phyloP scores from a whole-genome alignment of 2,329 filamentous ascomycete species.

The Eutypella sp. region DNA sequence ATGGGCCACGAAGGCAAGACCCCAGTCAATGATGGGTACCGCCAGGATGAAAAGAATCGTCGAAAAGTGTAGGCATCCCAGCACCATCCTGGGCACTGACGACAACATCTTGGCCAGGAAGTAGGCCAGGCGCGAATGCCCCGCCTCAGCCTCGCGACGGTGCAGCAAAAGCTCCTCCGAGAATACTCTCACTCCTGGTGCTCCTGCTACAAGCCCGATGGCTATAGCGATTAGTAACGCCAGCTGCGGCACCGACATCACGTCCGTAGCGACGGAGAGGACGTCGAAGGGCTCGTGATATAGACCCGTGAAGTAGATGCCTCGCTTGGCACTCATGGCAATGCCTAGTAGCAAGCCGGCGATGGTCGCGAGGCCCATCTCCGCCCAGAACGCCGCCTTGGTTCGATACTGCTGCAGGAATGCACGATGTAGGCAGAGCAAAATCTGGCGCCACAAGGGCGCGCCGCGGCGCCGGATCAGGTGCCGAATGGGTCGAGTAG shows the following conservation, averaged over 20 bases:
- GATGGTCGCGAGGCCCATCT: slow-evolving; percentile 47
- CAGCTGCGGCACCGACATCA: slow-evolving; percentile 45
- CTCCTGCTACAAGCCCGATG: slow-evolving; percentile 49
- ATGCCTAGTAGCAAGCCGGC: slow-evolving; percentile 52
- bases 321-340: slow-evolving; percentile 43
- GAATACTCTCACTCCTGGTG: slow-evolving; percentile 52
- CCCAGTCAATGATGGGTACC: slow-evolving; percentile 45
- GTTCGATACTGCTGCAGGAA: slow-evolving; percentile 53
- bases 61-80: slow-evolving; percentile 51
- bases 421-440: slow-evolving; percentile 47
- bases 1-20: slow-evolving; percentile 44
- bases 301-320: slow-evolving; percentile 48
- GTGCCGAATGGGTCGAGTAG: slow-evolving; percentile 25
- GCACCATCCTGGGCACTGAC: slow-evolving; percentile 44
- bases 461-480: slow-evolving; percentile 48
- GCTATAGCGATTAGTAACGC: slow-evolving; percentile 49
- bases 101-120: slow-evolving; percentile 51
- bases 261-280: slow-evolving; percentile 47
- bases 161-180: slow-evolving; percentile 52
- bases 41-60: slow-evolving; percentile 44
- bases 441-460: slow-evolving; percentile 42
- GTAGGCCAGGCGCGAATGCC: slow-evolving; percentile 51
- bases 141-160: slow-evolving; percentile 50
- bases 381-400: slow-evolving; percentile 46
- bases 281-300: slow-evolving; percentile 46